Percentiles rank a stretch among this genome's conserved stretches.
These are phyloP conservation scores for Trichoderma sp. DNA, from an alignment of 2,329 filamentous ascomycete genomes.

Conservation along the genomic window DNA sequence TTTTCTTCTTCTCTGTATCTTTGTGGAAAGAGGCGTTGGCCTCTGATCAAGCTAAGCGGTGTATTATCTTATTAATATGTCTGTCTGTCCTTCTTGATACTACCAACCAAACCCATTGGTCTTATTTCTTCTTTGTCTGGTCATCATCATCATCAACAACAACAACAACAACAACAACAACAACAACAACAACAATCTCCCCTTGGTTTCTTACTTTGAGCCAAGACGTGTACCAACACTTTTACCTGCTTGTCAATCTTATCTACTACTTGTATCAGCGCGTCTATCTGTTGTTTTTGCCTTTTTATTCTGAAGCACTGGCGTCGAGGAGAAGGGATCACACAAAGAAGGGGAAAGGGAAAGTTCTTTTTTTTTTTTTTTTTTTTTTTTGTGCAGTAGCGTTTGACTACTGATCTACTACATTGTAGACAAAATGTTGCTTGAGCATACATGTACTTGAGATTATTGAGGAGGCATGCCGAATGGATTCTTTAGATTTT, in stretches of 20 bases:
- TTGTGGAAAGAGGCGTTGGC: not conserved
- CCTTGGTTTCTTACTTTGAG: not conserved
- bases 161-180: not conserved
- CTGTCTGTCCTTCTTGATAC: conserved; percentile 14
- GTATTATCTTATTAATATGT: conserved; percentile 17
- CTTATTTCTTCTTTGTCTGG: conserved; percentile 1
- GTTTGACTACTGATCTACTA: not conserved
- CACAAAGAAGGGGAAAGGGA: not conserved
- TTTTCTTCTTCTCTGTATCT: conserved; percentile 20
- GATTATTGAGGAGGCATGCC: not conserved
- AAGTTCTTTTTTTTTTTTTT: not conserved
- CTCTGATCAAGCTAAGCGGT: conserved; percentile 13
- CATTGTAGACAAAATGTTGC: not conserved
- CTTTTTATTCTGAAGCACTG: not conserved
- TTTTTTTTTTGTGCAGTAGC: not conserved
- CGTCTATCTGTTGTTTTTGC: not conserved
- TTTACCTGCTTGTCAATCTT: not conserved
- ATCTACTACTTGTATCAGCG: conserved; percentile 10
- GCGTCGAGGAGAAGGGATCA: not conserved
- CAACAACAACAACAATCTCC: not conserved
- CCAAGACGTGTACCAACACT: conserved; percentile 12
- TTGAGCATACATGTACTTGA: not conserved
- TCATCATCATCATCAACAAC: not conserved
- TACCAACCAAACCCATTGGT: not conserved
- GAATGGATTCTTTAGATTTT: not conserved